A percentile compares a stretch with the other conserved stretches of the same genome.
phyloP scores from a whole-genome alignment of 441 rosid genomes.

The Croton setiger region DNA sequence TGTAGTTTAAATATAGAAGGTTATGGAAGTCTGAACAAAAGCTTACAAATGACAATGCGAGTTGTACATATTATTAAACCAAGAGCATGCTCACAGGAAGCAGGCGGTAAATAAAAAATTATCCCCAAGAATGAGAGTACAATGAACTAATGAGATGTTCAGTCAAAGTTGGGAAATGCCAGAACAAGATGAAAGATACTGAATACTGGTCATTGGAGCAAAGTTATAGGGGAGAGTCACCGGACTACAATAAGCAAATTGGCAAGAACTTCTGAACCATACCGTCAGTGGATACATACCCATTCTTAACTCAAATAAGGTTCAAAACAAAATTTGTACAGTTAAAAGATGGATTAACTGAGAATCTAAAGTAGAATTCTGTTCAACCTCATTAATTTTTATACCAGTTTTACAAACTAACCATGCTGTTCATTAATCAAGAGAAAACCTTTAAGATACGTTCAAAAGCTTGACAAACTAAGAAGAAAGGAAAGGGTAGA shows the following conservation, averaged over 20 bases:
- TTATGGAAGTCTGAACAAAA: not conserved
- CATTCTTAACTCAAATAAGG: too few relatives aligned
- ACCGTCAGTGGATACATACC: not conserved
- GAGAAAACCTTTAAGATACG: not conserved
- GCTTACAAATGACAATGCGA: not conserved
- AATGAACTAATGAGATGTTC: not conserved
- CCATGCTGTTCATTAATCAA: not conserved
- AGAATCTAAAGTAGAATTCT: conserved; percentile 7
- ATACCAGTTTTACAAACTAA: conserved; percentile 1
- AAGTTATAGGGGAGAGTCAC: not conserved
- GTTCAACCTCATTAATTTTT: not conserved
- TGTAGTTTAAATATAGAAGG: not conserved
- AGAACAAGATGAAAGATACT: not conserved
- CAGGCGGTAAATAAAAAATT: not conserved
- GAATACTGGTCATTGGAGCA: not conserved
- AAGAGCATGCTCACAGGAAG: not conserved
- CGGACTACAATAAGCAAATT: not conserved
- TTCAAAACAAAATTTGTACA: not conserved
- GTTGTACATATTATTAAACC: not conserved
- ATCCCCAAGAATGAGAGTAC: not conserved
- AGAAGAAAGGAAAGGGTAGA: not conserved
- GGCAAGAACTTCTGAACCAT: not conserved
- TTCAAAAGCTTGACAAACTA: not conserved
- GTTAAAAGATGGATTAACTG: not conserved
- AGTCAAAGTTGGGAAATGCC: not conserved